Evolutionary conservation across 805 yeast genomes (phyloP), one percentile per base, ranked within the genome.

Genomic region (Saturnispora silvae): DNA sequence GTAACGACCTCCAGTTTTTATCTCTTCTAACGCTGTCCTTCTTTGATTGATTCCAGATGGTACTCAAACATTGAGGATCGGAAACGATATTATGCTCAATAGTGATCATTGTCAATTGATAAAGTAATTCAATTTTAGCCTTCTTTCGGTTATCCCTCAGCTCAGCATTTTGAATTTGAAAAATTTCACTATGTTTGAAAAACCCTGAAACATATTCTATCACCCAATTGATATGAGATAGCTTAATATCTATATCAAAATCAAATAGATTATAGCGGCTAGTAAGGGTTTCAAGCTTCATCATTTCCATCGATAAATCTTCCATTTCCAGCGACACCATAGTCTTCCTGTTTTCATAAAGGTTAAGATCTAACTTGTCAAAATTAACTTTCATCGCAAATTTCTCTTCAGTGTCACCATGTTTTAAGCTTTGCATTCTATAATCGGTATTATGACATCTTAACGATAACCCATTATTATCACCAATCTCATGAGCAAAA

Each of bases 1-100:
- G 75, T 30, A 84, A 64, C 16, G 87, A 70, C 48, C 84, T 81
- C 98, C 98, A 92, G 49, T 94, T 75, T 46, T 85, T 83, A 42
- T 75, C 73, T 18, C 78, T 72, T 45, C 98, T 64, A 37, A 37
- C 27, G 14, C 40, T 37, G n/a, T 37, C 40, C 17, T 31, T 37
- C 31, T 37, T 37, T 2, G 31, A 26, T 31, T 37, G 40, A 31
- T 37, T 37, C 40, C 40, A 37, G 15, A 37, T 32, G 7, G 35
- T 22, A 26, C 24, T 37, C n/a, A 37, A 37, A 15, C 86, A 95
- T 5, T 83, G 75, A 0, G 97, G 94, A 49, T 92, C 97, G 44
- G 82, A 82, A 34, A 76, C 75, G 30, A 86, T 70, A 22, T 68
- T 67, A 34, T 54, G 52, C 1, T 53, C 50, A 8, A 48, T 48